Evolutionary conservation across 2,329 filamentous ascomycete species (phyloP).

Genomic region (Exophiala xenobiotica): DNA sequence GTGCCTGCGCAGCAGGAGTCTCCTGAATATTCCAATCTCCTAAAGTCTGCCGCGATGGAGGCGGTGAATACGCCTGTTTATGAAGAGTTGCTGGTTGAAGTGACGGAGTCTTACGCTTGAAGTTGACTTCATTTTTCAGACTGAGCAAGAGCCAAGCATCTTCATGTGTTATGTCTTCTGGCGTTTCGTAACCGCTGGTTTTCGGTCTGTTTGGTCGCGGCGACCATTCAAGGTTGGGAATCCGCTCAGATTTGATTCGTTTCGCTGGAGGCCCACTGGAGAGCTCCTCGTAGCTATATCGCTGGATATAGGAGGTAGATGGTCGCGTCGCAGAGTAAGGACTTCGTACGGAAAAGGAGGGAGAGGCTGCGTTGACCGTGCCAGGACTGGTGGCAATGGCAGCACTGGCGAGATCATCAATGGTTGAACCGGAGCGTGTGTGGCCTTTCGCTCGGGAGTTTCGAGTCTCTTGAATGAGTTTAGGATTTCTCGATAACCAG

Average conservation of each 20-base stretch:
- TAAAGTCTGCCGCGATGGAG: conserved; percentile 1
- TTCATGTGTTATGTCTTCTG: conserved; percentile 42
- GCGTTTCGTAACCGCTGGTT: conserved; percentile 36
- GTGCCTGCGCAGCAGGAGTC: conserved; percentile 8
- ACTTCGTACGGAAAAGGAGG: conserved; percentile 31
- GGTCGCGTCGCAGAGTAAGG: conserved; percentile 29
- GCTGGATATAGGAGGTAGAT: conserved; percentile 35
- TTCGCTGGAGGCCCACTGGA: conserved; percentile 56
- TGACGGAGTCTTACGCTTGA: conserved; percentile 24
- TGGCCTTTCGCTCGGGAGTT: conserved; percentile 33
- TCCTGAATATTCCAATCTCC: conserved; percentile 1
- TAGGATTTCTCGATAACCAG: conserved; percentile 1
- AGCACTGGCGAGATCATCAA: conserved; percentile 51
- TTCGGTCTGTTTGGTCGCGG: conserved; percentile 32
- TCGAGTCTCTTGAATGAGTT: conserved; percentile 7
- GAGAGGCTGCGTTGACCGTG: conserved; percentile 38
- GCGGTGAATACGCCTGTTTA: conserved; percentile 8
- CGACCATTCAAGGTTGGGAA: conserved; percentile 43
- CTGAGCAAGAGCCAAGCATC: conserved; percentile 51
- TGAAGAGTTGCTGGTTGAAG: conserved; percentile 9
- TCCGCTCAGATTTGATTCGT: conserved; percentile 59
- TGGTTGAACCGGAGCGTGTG: conserved; percentile 47
- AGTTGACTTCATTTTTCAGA: conserved; percentile 34
- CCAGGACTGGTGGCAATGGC: conserved; percentile 51
- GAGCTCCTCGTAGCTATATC: conserved; percentile 32